Conservation (phyloP, 164 flowering plant genomes). For the Buxus sempervirens region DNA sequence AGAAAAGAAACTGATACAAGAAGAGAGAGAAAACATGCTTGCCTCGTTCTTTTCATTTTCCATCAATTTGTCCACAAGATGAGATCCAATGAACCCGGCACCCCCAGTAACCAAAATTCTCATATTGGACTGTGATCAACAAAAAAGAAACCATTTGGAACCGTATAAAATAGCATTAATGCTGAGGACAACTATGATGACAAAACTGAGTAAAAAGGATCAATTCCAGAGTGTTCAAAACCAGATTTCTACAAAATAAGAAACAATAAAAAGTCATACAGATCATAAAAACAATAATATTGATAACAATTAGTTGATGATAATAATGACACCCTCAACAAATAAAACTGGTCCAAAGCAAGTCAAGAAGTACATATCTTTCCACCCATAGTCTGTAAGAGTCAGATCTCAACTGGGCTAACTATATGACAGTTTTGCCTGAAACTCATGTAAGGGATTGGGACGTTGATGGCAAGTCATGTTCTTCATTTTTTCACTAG, state of each 20-base stretch:
- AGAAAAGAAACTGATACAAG: not conserved
- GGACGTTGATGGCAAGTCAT: no score
- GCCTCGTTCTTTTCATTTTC: constrained; percentile 80
- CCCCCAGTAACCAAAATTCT: constrained; percentile 90
- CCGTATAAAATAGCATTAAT: constrained; percentile 1
- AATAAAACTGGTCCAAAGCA: not conserved
- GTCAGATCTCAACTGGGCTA: not conserved
- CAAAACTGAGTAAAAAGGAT: no score
- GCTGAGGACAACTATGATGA: constrained; percentile 13
- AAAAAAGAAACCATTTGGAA: constrained; percentile 9
- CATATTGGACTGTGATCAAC: constrained; percentile 53
- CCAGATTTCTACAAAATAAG: no score
- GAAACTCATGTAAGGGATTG: no score
- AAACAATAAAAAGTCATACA: no score
- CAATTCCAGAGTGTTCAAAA: no score
- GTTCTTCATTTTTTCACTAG: not conserved
- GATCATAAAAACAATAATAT: no score
- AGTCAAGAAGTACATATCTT: not conserved
- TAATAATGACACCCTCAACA: no score
- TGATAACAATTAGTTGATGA: no score
- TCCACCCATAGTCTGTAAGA: not conserved
- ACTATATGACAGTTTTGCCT: not conserved
- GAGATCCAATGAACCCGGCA: constrained; percentile 98
- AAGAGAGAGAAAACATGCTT: constrained; percentile 19
- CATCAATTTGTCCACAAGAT: constrained; percentile 81